phyloP scores from a whole-genome alignment of 768 basidiomycete species.

The Chlorophyllum brunneum region DNA sequence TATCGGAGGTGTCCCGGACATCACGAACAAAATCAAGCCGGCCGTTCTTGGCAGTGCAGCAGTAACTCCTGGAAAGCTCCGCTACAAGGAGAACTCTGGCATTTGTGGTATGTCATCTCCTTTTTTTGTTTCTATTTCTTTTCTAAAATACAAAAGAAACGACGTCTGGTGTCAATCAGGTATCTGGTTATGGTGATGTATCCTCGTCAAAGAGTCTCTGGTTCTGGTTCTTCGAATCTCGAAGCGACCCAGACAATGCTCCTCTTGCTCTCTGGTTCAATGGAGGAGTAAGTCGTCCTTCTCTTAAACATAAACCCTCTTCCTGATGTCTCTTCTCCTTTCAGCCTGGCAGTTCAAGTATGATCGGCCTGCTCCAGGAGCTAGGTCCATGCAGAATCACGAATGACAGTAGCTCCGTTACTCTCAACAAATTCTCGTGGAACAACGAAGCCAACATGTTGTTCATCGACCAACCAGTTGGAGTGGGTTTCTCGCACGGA shows the following conservation, averaged over 20 bases:
- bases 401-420: slow-evolving; percentile 46
- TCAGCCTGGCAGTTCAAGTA: slow-evolving; percentile 52
- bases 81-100: slow-evolving; percentile 57
- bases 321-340: background rate
- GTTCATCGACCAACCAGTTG: slow-evolving; percentile 64
- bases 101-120: slow-evolving; percentile 43
- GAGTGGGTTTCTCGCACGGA: slow-evolving; percentile 62
- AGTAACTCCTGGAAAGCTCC: slow-evolving; percentile 45
- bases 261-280: slow-evolving; percentile 70
- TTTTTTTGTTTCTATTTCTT: background rate
- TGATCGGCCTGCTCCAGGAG: slow-evolving; percentile 71
- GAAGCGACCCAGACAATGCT: slow-evolving; percentile 56
- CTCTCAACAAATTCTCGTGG: slow-evolving; percentile 54
- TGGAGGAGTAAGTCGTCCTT: slow-evolving; percentile 41
- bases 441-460: slow-evolving; percentile 53
- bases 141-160: slow-evolving; percentile 36
- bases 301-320: background rate
- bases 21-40: slow-evolving; percentile 13
- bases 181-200: slow-evolving; percentile 62
- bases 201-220: slow-evolving; percentile 55
- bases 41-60: slow-evolving; percentile 18
- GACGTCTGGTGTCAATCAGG: slow-evolving; percentile 56
- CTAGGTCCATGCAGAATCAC: slow-evolving; percentile 69
- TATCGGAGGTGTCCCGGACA: slow-evolving; percentile 40
- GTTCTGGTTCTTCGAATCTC: slow-evolving; percentile 69